Conservation (phyloP, 1,284 basidiomycete species). For the Schizophyllum commune region DNA sequence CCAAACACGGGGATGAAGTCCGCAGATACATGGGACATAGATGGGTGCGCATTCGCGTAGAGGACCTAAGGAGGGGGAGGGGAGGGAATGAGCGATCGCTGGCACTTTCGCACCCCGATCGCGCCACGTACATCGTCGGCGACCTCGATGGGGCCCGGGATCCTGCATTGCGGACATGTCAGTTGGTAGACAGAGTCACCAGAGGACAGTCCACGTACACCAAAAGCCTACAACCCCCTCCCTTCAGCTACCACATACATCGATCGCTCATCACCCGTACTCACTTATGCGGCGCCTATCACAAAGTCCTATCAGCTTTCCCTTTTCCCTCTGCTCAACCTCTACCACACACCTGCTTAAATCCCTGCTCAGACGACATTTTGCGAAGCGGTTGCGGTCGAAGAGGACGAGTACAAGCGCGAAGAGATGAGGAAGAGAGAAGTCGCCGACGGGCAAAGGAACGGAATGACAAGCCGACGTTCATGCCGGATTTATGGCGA, state of each 20-base stretch:
- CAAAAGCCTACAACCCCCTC: conserved; percentile 39
- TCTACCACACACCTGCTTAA: conserved; percentile 25
- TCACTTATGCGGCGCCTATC: conserved; percentile 60
- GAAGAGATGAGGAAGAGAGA: not conserved
- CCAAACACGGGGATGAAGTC: conserved; percentile 90
- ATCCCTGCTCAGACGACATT: conserved; percentile 18
- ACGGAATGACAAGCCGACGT: not conserved
- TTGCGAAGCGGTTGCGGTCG: conserved; percentile 1
- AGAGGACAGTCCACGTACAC: conserved; percentile 38
- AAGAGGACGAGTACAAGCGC: not conserved
- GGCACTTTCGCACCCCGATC: not conserved
- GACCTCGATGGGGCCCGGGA: conserved; percentile 81
- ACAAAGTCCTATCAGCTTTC: not conserved
- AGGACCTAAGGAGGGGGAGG: conserved; percentile 25
- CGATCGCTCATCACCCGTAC: conserved; percentile 18
- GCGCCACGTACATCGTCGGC: conserved; percentile 56
- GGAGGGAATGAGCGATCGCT: conserved; percentile 5
- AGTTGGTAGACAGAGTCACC: conserved; percentile 5
- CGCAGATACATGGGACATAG: conserved; percentile 85
- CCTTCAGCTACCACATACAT: conserved; percentile 9
- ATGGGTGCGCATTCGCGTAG: conserved; percentile 80
- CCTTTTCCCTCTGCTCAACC: too few species aligned
- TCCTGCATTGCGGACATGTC: conserved; percentile 30
- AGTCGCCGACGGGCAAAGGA: not conserved
- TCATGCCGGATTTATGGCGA: not conserved